A percentile compares a stretch with the other conserved stretches of the same genome.
Conservation (phyloP, 2,329 filamentous ascomycete genomes). For the Fusarium redolens region DNA sequence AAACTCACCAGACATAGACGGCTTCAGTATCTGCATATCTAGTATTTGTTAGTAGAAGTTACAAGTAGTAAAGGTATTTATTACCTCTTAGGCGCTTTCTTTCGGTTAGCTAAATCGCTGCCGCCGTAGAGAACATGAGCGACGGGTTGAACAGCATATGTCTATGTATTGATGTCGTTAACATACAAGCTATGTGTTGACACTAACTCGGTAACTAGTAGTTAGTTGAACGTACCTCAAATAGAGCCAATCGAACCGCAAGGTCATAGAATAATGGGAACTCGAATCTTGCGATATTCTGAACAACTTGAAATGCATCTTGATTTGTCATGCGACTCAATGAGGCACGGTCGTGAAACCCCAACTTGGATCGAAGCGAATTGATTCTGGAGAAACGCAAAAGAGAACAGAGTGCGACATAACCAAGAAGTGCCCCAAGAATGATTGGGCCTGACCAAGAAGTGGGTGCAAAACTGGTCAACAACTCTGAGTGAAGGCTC, state of each 20-base stretch:
- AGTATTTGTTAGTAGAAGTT: not conserved
- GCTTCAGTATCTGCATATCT: conserved; percentile 57
- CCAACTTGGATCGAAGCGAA: conserved; percentile 45
- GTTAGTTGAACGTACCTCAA: conserved; percentile 48
- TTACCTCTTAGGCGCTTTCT: conserved; percentile 52
- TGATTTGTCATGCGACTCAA: conserved; percentile 55
- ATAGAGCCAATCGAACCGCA: conserved; percentile 54
- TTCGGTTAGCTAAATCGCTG: conserved; percentile 50
- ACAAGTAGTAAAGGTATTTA: not conserved
- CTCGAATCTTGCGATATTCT: conserved; percentile 48
- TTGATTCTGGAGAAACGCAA: conserved; percentile 53
- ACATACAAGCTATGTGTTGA: not conserved
- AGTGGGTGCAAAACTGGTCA: not conserved
- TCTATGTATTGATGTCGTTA: conserved; percentile 43
- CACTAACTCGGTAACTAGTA: not conserved
- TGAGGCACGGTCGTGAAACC: conserved; percentile 51
- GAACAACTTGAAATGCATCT: conserved; percentile 59
- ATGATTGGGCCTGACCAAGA: conserved; percentile 31
- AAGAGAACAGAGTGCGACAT: conserved; percentile 49
- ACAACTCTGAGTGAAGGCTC: not conserved
- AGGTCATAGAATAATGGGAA: conserved; percentile 54
- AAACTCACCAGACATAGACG: conserved; percentile 51
- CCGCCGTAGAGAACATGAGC: conserved; percentile 51
- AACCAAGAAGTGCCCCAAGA: conserved; percentile 44
- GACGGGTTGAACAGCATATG: conserved; percentile 54